Evolutionary conservation across 331 rosid genomes (phyloP).

Genomic region (Quercus tomentella): DNA sequence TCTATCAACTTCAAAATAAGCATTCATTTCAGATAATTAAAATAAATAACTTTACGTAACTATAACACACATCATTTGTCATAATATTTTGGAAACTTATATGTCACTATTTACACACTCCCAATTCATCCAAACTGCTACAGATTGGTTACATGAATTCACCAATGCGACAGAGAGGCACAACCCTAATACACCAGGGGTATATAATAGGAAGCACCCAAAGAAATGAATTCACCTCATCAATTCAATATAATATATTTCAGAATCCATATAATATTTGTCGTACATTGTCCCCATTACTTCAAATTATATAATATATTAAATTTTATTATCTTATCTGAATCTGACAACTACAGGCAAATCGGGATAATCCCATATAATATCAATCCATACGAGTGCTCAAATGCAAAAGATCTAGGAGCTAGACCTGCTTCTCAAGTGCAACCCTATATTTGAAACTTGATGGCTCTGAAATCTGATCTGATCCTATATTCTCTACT

Average conservation of each 20-base stretch:
- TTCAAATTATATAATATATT: background rate
- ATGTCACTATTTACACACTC: background rate
- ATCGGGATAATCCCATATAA: conserved; percentile 1
- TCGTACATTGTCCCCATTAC: background rate
- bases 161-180: background rate
- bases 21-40: background rate
- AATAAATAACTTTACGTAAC: background rate
- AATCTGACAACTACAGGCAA: background rate
- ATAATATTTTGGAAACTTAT: background rate
- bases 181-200: too few relatives aligned
- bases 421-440: conserved; percentile 83
- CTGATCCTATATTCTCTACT: conserved; percentile 62
- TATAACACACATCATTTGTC: background rate
- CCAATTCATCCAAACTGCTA: background rate
- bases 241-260: background rate
- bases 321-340: background rate
- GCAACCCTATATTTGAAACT: conserved; percentile 86
- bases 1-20: background rate
- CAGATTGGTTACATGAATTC: background rate
- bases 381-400: conserved; percentile 14
- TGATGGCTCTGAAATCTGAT: conserved; percentile 66
- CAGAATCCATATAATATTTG: too few relatives aligned
- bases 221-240: background rate
- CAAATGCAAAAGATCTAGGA: conserved; percentile 4
- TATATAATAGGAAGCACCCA: too few relatives aligned